Conservation (phyloP, 2,329 filamentous ascomycete species). For the Cladosporium sp. region DNA sequence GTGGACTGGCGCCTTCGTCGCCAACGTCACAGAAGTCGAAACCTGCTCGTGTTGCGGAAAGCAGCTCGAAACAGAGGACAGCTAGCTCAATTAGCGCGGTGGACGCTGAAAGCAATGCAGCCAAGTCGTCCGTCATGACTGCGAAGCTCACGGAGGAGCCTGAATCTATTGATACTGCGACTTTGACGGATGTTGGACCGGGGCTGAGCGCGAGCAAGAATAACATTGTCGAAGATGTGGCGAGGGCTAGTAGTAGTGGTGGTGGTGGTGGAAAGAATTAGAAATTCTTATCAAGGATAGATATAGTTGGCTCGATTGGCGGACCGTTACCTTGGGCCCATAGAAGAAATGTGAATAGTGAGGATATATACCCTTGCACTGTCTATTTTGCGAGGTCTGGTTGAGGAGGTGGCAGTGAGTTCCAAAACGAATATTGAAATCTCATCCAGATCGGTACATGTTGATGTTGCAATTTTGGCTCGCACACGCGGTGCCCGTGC, state of each 20-base stretch:
- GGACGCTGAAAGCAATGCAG: constrained; percentile 11
- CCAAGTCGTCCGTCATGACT: constrained; percentile 19
- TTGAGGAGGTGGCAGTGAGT: too few relatives aligned
- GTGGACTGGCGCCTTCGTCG: constrained; percentile 33
- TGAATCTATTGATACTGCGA: constrained; percentile 18
- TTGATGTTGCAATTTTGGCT: too few relatives aligned
- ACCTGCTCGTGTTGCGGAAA: constrained; percentile 11
- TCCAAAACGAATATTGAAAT: too few relatives aligned
- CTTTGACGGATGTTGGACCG: constrained; percentile 25
- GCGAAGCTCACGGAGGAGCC: constrained; percentile 25
- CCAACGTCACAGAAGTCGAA: constrained; percentile 15
- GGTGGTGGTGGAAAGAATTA: background rate
- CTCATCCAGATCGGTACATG: too few relatives aligned
- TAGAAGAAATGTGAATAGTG: too few relatives aligned
- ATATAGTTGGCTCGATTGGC: too few relatives aligned
- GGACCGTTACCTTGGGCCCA: too few relatives aligned
- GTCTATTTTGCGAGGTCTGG: too few relatives aligned
- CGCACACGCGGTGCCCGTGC: too few relatives aligned
- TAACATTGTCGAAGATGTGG: constrained; percentile 20
- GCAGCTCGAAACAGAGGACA: constrained; percentile 1
- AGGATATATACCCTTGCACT: too few relatives aligned
- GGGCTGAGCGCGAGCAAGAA: constrained; percentile 18
- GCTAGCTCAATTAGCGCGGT: constrained; percentile 17
- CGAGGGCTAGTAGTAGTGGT: background rate
- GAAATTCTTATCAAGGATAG: too few relatives aligned